Percentiles rank a stretch among this genome's conserved stretches.
Conservation (phyloP, 2,329 filamentous ascomycete genomes). For the Penicillium sp. region DNA sequence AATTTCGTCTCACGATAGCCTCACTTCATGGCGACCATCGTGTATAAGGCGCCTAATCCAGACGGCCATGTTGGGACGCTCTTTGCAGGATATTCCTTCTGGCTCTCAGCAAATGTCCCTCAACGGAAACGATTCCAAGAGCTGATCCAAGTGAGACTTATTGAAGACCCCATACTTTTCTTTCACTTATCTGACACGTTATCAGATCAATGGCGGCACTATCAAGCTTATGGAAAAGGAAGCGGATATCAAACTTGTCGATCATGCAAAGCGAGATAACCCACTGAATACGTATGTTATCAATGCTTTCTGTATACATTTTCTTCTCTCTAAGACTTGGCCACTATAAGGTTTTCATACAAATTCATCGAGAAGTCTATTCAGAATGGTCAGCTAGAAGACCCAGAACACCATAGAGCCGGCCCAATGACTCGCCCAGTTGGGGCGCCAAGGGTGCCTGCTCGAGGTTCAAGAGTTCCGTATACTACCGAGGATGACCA, state of each 20-base stretch:
- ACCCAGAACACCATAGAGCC: conserved; percentile 46
- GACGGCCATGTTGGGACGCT: conserved; percentile 26
- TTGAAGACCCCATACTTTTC: background rate
- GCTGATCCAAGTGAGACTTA: conserved; percentile 40
- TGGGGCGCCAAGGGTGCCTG: conserved; percentile 37
- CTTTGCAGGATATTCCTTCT: conserved; percentile 56
- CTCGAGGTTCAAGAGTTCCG: conserved; percentile 27
- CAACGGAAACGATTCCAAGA: conserved; percentile 45
- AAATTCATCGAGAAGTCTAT: conserved; percentile 56
- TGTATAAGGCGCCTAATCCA: conserved; percentile 8
- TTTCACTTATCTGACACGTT: background rate
- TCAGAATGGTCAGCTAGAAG: conserved; percentile 43
- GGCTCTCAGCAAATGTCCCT: conserved; percentile 54
- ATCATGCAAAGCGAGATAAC: conserved; percentile 51
- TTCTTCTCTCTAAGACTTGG: background rate
- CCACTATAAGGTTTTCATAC: conserved; percentile 46
- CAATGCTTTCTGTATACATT: background rate
- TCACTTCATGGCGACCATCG: conserved; percentile 4
- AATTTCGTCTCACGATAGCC: background rate
- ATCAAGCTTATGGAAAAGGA: conserved; percentile 52
- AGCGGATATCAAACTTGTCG: conserved; percentile 57
- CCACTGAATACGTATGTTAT: conserved; percentile 46
- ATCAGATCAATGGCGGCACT: conserved; percentile 51
- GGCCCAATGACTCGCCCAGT: conserved; percentile 46
- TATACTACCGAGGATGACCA: conserved; percentile 45